Evolutionary conservation across 352 stramenopile species (phyloP).

Genomic region (Globisporangium lucens): DNA sequence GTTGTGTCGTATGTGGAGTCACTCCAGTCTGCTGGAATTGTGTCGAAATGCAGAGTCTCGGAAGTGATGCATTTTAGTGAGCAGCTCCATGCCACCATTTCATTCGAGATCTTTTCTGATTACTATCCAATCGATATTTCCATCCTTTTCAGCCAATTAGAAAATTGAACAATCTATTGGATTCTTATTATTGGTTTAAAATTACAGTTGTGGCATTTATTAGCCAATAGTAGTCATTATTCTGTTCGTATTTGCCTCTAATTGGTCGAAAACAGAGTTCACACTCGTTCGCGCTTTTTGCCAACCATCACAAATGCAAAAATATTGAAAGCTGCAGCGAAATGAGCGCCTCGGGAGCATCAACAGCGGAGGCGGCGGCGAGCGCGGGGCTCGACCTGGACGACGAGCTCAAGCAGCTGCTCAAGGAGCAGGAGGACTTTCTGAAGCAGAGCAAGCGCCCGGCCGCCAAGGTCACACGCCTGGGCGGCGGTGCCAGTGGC

Average conservation of each 20-base stretch:
- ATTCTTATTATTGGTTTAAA: not conserved
- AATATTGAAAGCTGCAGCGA: not conserved
- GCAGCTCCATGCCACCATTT: not conserved
- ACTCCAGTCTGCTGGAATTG: too few species aligned
- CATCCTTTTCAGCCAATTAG: not conserved
- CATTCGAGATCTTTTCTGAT: constrained; percentile 6
- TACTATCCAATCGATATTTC: not conserved
- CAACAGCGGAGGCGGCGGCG: not conserved
- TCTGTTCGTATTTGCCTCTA: not conserved
- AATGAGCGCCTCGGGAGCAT: not conserved
- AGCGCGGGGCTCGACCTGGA: constrained; percentile 56
- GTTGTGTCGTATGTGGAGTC: too few species aligned
- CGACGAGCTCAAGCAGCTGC: constrained; percentile 69
- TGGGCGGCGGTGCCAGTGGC: constrained; percentile 4
- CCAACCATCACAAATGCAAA: constrained; percentile 1
- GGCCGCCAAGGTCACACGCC: constrained; percentile 54
- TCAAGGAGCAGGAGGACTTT: constrained; percentile 82
- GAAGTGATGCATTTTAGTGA: not conserved
- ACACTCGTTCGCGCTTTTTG: not conserved
- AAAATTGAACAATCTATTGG: too few species aligned
- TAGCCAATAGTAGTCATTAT: not conserved
- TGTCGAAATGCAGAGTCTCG: not conserved
- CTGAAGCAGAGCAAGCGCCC: constrained; percentile 52
- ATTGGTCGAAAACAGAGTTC: not conserved
- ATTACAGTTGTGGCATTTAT: not conserved